phyloP scores from a whole-genome alignment of 345 rosid species.

The Linum usitatissimum region DNA sequence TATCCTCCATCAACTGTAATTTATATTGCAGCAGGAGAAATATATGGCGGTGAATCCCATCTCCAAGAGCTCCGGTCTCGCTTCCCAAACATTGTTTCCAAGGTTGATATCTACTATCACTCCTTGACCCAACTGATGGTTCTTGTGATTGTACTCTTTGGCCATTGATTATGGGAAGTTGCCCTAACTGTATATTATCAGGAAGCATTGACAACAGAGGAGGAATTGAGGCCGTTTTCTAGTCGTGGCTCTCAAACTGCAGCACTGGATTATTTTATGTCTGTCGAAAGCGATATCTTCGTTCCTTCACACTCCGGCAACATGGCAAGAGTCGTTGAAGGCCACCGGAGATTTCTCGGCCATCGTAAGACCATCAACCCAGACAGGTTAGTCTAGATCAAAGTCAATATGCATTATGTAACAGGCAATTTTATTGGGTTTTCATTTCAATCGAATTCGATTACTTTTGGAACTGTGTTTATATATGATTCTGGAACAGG shows the following conservation, averaged over 20 bases:
- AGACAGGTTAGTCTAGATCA: constrained; percentile 43
- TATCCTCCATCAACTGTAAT: constrained; percentile 59
- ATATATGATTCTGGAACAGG: constrained; percentile 24
- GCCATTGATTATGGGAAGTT: not conserved
- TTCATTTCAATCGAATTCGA: not conserved
- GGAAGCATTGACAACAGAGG: constrained; percentile 57
- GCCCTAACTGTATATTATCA: constrained; percentile 14
- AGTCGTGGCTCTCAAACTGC: constrained; percentile 75
- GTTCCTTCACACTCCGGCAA: constrained; percentile 85
- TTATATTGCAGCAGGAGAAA: constrained; percentile 85
- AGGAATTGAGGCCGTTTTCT: constrained; percentile 49
- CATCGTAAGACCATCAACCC: constrained; percentile 77
- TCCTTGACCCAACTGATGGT: not conserved
- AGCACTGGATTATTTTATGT: constrained; percentile 89
- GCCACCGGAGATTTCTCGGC: constrained; percentile 89
- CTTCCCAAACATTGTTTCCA: constrained; percentile 71
- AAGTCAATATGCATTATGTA: not conserved
- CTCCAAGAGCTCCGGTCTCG: constrained; percentile 49
- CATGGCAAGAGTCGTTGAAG: constrained; percentile 98
- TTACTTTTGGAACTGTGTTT: not conserved
- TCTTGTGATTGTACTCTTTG: not conserved
- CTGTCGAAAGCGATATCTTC: constrained; percentile 77
- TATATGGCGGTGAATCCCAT: constrained; percentile 70
- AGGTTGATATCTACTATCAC: constrained; percentile 39
- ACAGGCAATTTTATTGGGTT: not conserved